These are phyloP conservation scores for Coniochaeta hoffmannii DNA, from an alignment of 2,329 filamentous ascomycete species.

Conservation along the genomic window DNA sequence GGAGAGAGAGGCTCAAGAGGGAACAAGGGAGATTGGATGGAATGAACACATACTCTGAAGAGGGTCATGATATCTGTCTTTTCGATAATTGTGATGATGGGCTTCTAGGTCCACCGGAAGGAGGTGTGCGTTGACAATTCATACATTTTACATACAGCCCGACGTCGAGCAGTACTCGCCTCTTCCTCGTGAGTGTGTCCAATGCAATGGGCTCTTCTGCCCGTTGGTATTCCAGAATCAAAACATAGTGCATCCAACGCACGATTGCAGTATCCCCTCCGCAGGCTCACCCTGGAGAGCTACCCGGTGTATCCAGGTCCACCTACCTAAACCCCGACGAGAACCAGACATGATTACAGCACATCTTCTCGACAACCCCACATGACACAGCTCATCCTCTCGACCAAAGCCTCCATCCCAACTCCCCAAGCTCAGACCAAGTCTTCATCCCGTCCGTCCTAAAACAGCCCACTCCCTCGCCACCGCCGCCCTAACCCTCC, in stretches of 20 bases:
- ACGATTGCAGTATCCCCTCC: too few relatives aligned
- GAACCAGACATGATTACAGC: too few relatives aligned
- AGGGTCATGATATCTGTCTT: not conserved
- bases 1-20: too few relatives aligned
- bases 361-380: not conserved
- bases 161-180: not conserved
- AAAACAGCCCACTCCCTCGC: constrained; percentile 18
- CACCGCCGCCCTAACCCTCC: constrained; percentile 12
- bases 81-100: not conserved
- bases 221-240: too few relatives aligned
- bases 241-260: too few relatives aligned
- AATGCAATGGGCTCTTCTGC: not conserved
- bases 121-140: not conserved
- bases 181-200: not conserved
- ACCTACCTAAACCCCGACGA: too few relatives aligned
- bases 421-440: not conserved
- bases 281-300: too few relatives aligned
- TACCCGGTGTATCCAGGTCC: too few relatives aligned
- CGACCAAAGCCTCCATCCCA: not conserved
- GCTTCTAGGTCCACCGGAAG: not conserved
- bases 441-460: constrained; percentile 4
- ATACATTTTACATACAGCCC: not conserved
- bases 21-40: not conserved
- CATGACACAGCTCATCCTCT: not conserved
- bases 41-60: not conserved